Percentiles rank a stretch among this genome's conserved stretches.
Evolutionary conservation across 805 yeast species (phyloP).

Genomic region (Cyberlindnera misumaiensis): DNA sequence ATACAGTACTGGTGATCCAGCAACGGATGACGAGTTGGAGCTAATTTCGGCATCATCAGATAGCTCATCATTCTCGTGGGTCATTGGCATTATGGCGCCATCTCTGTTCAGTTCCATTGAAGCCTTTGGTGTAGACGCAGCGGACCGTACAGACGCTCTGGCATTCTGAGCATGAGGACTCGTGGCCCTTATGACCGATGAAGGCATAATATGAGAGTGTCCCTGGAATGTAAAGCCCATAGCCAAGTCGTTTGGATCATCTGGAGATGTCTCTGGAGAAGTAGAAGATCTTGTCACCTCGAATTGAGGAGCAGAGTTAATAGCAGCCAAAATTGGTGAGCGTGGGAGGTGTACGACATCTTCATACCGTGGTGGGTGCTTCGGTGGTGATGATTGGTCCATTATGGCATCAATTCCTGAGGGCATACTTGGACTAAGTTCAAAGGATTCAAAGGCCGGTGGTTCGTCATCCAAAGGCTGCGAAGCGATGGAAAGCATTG

Average conservation of each 20-base stretch:
- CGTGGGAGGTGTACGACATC: constrained; percentile 19
- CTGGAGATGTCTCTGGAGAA: constrained; percentile 6
- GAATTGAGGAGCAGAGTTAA: constrained; percentile 6
- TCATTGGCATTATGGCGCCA: background rate
- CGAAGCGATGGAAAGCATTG: constrained; percentile 36
- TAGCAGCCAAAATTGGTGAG: constrained; percentile 2
- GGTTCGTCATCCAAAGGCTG: constrained; percentile 43
- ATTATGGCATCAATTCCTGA: constrained; percentile 14
- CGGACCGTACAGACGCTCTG: constrained; percentile 14
- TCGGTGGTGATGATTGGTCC: constrained; percentile 20
- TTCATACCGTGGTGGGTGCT: constrained; percentile 30
- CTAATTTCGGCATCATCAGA: constrained; percentile 5
- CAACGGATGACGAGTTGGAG: constrained; percentile 11
- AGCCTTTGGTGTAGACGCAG: constrained; percentile 13
- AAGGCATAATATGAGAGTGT: constrained; percentile 27
- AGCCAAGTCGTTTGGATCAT: constrained; percentile 25
- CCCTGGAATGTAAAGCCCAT: constrained; percentile 28
- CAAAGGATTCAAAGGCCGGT: constrained; percentile 45
- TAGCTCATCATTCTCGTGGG: constrained; percentile 1
- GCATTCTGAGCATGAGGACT: constrained; percentile 21
- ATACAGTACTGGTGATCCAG: constrained; percentile 4
- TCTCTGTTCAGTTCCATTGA: constrained; percentile 9
- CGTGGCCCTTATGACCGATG: constrained; percentile 27
- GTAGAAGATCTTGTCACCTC: constrained; percentile 12
- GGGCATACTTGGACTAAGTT: constrained; percentile 1